phyloP scores from a whole-genome alignment of 23 red algal genomes.

The Gracilaria vermiculophylla region DNA sequence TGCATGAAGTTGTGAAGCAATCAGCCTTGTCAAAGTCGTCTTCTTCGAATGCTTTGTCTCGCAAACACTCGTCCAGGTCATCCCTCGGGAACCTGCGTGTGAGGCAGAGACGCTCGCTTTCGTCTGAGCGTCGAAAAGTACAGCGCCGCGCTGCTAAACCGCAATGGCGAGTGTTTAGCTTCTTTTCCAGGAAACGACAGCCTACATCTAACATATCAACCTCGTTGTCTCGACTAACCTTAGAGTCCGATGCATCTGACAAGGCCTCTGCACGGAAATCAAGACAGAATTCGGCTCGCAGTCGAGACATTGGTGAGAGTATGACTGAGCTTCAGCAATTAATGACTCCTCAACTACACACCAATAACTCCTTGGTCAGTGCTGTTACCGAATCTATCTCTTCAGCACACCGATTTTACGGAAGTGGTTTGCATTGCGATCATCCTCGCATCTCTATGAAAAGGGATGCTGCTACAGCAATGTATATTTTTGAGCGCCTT shows the following conservation, averaged over 20 bases:
- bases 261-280: background rate
- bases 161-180: background rate
- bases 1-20: conserved; percentile 48
- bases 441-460: conserved; percentile 15
- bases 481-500: conserved; percentile 56
- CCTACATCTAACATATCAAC: background rate
- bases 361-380: conserved; percentile 20
- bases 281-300: background rate
- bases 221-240: background rate
- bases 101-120: conserved; percentile 13
- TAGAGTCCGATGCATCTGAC: conserved; percentile 2
- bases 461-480: conserved; percentile 38
- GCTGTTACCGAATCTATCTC: conserved; percentile 46
- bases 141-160: background rate
- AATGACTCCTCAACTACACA: background rate
- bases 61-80: conserved; percentile 35
- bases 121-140: conserved; percentile 15
- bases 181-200: background rate
- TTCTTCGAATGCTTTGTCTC: background rate
- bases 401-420: background rate
- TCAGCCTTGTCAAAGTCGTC: background rate
- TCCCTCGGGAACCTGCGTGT: conserved; percentile 34
- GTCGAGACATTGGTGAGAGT: conserved; percentile 21
- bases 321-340: conserved; percentile 6
- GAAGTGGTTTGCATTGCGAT: background rate